Evolutionary conservation across 768 basidiomycete species (phyloP).

Genomic region (Galerina sulciceps): DNA sequence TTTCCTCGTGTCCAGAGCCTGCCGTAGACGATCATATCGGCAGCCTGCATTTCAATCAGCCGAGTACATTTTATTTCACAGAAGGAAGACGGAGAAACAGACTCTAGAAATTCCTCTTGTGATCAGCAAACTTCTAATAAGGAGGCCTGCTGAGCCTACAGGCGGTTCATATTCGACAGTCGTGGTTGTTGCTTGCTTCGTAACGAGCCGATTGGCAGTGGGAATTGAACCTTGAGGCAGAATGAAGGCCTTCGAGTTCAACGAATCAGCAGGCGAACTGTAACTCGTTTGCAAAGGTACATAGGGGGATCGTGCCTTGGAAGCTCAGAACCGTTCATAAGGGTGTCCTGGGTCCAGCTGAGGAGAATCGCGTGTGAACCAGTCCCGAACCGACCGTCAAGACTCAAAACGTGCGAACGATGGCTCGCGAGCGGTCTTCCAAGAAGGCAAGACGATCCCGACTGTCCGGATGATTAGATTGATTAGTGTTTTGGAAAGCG

Average conservation of each 20-base stretch:
- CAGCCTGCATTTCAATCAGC: too few relatives aligned
- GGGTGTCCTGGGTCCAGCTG: conserved; percentile 13
- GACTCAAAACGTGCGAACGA: neutral
- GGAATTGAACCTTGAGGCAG: too few relatives aligned
- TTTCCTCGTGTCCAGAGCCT: too few relatives aligned
- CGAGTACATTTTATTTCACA: too few relatives aligned
- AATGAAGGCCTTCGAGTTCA: neutral
- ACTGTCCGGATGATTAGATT: neutral
- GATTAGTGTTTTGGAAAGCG: neutral
- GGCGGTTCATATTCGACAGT: too few relatives aligned
- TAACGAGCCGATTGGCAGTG: too few relatives aligned
- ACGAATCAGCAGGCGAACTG: neutral
- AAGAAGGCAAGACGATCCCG: conserved; percentile 6
- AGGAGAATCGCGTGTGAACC: conserved; percentile 1
- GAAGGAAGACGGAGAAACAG: too few relatives aligned
- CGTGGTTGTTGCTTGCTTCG: too few relatives aligned
- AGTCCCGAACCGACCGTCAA: neutral
- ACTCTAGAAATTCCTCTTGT: too few relatives aligned
- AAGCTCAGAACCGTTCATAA: neutral
- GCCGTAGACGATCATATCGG: too few relatives aligned
- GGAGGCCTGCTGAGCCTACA: too few relatives aligned
- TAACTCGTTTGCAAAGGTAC: neutral
- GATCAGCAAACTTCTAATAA: too few relatives aligned
- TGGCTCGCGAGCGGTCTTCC: neutral
- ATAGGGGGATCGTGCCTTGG: conserved; percentile 7